Evolutionary conservation across 2,329 filamentous ascomycete species (phyloP).

Genomic region (Aspergillus sclerotialis): DNA sequence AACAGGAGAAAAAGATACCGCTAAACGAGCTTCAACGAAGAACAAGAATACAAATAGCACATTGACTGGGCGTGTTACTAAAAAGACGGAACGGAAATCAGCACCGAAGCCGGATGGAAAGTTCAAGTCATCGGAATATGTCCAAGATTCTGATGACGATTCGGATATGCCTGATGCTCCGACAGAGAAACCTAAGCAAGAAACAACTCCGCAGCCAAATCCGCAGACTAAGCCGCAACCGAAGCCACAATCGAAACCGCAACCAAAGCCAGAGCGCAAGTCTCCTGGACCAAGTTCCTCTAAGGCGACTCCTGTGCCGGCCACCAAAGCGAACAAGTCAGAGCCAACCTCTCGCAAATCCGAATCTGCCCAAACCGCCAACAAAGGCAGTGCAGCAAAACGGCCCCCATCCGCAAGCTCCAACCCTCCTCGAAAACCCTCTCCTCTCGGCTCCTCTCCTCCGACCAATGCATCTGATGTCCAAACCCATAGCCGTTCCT

Average conservation of each 20-base stretch:
- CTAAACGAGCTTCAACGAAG: constrained; percentile 39
- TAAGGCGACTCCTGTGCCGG: constrained; percentile 14
- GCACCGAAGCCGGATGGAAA: constrained; percentile 35
- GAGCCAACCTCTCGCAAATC: constrained; percentile 16
- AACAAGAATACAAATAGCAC: constrained; percentile 46
- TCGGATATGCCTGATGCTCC: constrained; percentile 34
- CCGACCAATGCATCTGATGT: constrained; percentile 56
- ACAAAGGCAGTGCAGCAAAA: constrained; percentile 29
- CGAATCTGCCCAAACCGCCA: constrained; percentile 15
- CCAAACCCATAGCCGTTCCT: constrained; percentile 37
- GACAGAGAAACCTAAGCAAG: constrained; percentile 15
- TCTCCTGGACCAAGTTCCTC: constrained; percentile 12
- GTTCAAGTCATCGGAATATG: constrained; percentile 49
- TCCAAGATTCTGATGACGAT: constrained; percentile 46
- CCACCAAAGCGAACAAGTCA: constrained; percentile 19
- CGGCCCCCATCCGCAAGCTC: constrained; percentile 30
- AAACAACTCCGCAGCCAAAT: constrained; percentile 13
- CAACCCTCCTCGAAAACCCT: constrained; percentile 55
- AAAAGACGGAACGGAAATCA: constrained; percentile 38
- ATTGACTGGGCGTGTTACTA: constrained; percentile 35
- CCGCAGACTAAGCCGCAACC: constrained; percentile 10
- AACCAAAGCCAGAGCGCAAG: constrained; percentile 12
- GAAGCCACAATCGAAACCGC: constrained; percentile 13
- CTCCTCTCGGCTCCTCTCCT: constrained; percentile 54
- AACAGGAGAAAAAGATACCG: constrained; percentile 31